phyloP scores from a whole-genome alignment of 441 rosid species.

The Capsella rubella region DNA sequence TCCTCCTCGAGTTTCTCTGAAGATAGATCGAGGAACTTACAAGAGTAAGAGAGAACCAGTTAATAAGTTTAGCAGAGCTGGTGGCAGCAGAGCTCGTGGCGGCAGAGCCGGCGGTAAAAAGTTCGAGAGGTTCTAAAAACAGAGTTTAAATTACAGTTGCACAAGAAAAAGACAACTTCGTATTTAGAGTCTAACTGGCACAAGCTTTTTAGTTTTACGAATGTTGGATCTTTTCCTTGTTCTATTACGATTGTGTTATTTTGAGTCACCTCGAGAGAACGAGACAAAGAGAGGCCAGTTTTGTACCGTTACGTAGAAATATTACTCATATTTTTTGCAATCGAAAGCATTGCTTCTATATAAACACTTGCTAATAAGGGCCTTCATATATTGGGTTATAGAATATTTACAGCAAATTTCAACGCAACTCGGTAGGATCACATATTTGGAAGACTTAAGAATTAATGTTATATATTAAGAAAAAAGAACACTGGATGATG shows the following conservation, averaged over 20 bases:
- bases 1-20: slow-evolving; percentile 83
- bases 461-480: not conserved
- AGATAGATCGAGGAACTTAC: slow-evolving; percentile 73
- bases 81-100: slow-evolving; percentile 67
- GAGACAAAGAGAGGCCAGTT: slow-evolving; percentile 27
- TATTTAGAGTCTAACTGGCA: not conserved
- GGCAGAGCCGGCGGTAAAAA: slow-evolving; percentile 62
- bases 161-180: slow-evolving; percentile 7
- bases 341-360: not conserved
- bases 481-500: slow-evolving; percentile 16
- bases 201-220: not conserved
- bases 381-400: not conserved
- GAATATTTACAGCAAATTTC: slow-evolving; percentile 9
- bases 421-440: not conserved
- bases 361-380: not conserved
- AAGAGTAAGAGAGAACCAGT: slow-evolving; percentile 69
- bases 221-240: not conserved
- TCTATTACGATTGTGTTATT: not conserved
- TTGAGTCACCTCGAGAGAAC: not conserved
- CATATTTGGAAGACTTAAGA: slow-evolving; percentile 16
- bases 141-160: not conserved
- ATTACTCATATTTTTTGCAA: slow-evolving; percentile 9
- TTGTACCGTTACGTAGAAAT: slow-evolving; percentile 16
- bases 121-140: slow-evolving; percentile 61
- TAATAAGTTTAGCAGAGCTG: slow-evolving; percentile 61